Evolutionary conservation across 495 filamentous ascomycete genomes (phyloP), one percentile per base, ranked within the genome.

Genomic region (Cercophora sp.): DNA sequence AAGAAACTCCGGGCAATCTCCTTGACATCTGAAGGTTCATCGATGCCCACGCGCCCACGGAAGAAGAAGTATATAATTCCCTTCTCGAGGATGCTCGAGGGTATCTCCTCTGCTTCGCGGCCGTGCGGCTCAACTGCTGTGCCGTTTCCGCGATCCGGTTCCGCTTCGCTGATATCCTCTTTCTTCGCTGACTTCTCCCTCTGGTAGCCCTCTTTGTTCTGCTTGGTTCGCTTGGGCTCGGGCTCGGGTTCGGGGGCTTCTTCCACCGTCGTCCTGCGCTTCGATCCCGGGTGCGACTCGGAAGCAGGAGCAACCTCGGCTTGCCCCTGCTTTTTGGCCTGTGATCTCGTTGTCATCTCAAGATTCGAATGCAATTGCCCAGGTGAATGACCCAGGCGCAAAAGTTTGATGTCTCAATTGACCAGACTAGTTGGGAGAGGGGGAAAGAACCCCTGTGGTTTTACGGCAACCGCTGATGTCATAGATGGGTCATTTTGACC

Each of bases 1-100:
- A 96, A 82, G 68, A 89, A 93, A 60, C 79, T 89, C 52, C 88
- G 86, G 19, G 87, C 80, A 34, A 96, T 77, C 25, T 96, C 91
- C 31, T 73, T 62, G 6, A 91, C 69, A 51, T 76, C 68, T n/a
- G 84, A 76, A 8, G 91, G 85, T 9, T 89, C 79, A 9, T 22
- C 79, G 16, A 88, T 76, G 48, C 79, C 79, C 46, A 96, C 88
- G 20, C 89, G 83, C 8, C 81, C 81, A 35, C 90, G 85, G 64
- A 84, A 85, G 74, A 96, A 96, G 79, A 96, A 95, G 74, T 96
- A 96, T 56, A 97, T 87, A 56, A 96, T 79, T 2, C 91, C 92
- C 58, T 96, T 96, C 61, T 97, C 92, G 9, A 96, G 74, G 23
- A 93, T 82, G 48, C 73, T 88, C n/a, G 86, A 85, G 0, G 90